phyloP scores from a whole-genome alignment of 1,284 basidiomycete genomes.

The Cystobasidium slooffiae region DNA sequence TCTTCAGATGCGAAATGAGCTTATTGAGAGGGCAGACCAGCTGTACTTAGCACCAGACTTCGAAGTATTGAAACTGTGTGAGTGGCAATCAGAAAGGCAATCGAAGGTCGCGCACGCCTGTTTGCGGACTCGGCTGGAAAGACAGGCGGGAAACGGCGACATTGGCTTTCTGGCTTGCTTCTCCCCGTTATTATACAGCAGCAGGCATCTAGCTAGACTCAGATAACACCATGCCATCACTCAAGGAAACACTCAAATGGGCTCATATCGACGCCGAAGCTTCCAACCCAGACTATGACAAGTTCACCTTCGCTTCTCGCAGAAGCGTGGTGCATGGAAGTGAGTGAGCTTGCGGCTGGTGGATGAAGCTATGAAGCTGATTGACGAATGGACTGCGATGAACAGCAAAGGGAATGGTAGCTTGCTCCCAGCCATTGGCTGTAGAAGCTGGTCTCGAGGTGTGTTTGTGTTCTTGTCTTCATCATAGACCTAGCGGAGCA shows the following conservation, averaged over 20 bases:
- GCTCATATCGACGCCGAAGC: constrained; percentile 26
- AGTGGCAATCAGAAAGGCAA: constrained; percentile 11
- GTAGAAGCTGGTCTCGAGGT: constrained; percentile 41
- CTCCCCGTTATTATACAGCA: too few relatives aligned
- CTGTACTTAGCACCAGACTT: not conserved
- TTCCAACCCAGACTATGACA: constrained; percentile 35
- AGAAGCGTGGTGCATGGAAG: constrained; percentile 38
- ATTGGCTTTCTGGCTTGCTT: too few relatives aligned
- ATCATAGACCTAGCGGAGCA: not conserved
- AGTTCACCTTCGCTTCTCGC: constrained; percentile 35
- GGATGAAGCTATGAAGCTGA: not conserved
- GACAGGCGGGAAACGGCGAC: not conserved
- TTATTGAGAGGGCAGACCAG: too few relatives aligned
- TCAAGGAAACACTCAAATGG: constrained; percentile 42
- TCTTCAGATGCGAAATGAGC: not conserved
- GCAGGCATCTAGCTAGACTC: too few relatives aligned
- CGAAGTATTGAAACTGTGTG: not conserved
- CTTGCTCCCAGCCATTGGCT: constrained; percentile 40
- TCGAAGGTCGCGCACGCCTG: not conserved
- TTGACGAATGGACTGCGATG: not conserved
- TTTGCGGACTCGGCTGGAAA: too few relatives aligned
- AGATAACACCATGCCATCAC: constrained; percentile 14
- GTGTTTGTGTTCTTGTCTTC: not conserved
- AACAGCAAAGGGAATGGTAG: constrained; percentile 35
- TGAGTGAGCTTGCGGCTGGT: not conserved